phyloP scores from a whole-genome alignment of 2,329 filamentous ascomycete genomes.

The Exophiala sideris region DNA sequence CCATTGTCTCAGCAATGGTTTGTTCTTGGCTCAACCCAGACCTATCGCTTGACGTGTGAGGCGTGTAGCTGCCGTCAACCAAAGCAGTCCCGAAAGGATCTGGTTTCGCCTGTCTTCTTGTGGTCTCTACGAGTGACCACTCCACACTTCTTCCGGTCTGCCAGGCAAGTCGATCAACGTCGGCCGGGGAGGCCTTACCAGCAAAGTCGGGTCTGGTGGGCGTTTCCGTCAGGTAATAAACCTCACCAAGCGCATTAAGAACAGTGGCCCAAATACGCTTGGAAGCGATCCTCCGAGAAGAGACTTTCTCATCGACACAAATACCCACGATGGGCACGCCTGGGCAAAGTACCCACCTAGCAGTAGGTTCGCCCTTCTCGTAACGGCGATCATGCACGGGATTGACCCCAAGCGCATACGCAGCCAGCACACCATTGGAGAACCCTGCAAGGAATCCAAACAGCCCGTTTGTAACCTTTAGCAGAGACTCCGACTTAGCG shows the following conservation, averaged over 20 bases:
- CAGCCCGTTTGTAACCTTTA: conserved; percentile 69
- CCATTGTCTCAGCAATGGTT: conserved; percentile 69
- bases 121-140: conserved; percentile 78
- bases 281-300: conserved; percentile 62
- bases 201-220: conserved; percentile 56
- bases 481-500: conserved; percentile 72
- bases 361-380: conserved; percentile 73
- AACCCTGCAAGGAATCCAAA: conserved; percentile 81
- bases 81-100: conserved; percentile 70
- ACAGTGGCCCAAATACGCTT: conserved; percentile 83
- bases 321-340: conserved; percentile 88
- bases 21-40: conserved; percentile 70
- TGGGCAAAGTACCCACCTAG: conserved; percentile 84
- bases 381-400: conserved; percentile 60
- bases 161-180: conserved; percentile 70
- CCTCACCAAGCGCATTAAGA: conserved; percentile 89
- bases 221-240: conserved; percentile 76
- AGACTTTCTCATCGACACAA: conserved; percentile 79
- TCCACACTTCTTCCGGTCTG: conserved; percentile 70
- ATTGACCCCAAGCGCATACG: conserved; percentile 70
- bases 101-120: conserved; percentile 65
- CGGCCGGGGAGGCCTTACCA: conserved; percentile 46
- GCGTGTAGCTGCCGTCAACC: conserved; percentile 72
- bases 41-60: conserved; percentile 69
- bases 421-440: conserved; percentile 74